Conservation (phyloP, 176 grass and related monocot species). For the Oryza longistaminata region DNA sequence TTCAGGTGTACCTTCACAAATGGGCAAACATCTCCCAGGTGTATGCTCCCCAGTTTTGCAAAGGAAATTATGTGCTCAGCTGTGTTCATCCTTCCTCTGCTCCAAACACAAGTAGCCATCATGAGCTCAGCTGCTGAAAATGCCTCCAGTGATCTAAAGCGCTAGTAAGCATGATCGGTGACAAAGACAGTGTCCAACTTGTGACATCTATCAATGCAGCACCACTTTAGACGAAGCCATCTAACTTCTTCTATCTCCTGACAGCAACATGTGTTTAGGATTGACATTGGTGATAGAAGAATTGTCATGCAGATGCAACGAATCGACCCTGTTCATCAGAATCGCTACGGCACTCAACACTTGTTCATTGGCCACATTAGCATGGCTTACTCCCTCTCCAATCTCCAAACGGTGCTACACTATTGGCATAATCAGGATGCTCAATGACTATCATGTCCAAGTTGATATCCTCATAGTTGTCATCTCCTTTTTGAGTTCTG, state of each 20-base stretch:
- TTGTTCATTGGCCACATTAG: background rate
- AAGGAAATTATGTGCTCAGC: accelerated
- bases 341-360: background rate
- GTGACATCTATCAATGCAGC: background rate
- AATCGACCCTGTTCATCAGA: background rate
- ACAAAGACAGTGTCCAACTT: background rate
- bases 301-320: background rate
- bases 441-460: too few relatives aligned
- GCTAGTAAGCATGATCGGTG: accelerated
- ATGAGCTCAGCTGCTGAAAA: background rate
- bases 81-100: too few relatives aligned
- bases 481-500: too few relatives aligned
- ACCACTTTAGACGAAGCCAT: background rate
- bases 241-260: accelerated
- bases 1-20: too few relatives aligned
- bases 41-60: background rate
- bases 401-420: background rate
- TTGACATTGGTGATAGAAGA: background rate
- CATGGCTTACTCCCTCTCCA: background rate
- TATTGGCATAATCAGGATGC: too few relatives aligned
- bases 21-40: background rate
- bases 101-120: too few relatives aligned
- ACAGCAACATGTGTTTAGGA: background rate
- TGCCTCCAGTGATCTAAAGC: background rate
- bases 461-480: too few relatives aligned